Base-by-base conservation (phyloP, 495 filamentous ascomycete genomes). In the Darksidea phi region DNA sequence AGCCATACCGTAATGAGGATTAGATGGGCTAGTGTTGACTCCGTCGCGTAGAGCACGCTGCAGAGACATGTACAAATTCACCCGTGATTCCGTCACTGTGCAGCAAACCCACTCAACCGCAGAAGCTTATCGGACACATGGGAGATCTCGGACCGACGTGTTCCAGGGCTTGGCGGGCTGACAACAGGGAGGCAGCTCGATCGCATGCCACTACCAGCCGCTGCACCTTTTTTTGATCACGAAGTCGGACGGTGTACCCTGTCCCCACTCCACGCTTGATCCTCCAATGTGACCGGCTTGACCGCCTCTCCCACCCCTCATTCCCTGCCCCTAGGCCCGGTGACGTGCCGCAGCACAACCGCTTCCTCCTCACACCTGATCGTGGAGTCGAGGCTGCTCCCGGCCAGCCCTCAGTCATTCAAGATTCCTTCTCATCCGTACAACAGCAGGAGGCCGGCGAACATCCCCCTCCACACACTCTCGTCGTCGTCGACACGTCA, bases 381-480 rank as follows among this genome's bases (percentile, higher is more conserved):
- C 55, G 24, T 43, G 53, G 68, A 70, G 68, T 62, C 50, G 56
- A 80, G 77, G 81, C 79, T 84, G 79, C 81, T 82, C 66, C 59
- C 54, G 37, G 48, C 57, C 66, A 61, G 58, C 63, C 66, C 79
- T 70, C 67, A 74, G 64, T 78, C 76, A 79, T 79, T 74, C 82
- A 85, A 76, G 75, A 86, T 86, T 85, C 61, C 54, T 53, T 59
- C 51, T 37, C 37, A 46, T 12, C 71, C 75, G 36, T 70, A 76
- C 76, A 80, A 72, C 60, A 72, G 70, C 56, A 54, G 68, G 61
- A 70, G 67, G 60, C 79, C 80, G 53, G 76, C 77, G 67, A 77
- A 75, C 69, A 84, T 86, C 70, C 84, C 83, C 63, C 78, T 86
- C 71, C 83, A 76, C 57, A 75, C 77, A 51, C 70, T 86, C 59